Conservation (phyloP, 2,329 filamentous ascomycete genomes). For the Pseudocercospora ulei region DNA sequence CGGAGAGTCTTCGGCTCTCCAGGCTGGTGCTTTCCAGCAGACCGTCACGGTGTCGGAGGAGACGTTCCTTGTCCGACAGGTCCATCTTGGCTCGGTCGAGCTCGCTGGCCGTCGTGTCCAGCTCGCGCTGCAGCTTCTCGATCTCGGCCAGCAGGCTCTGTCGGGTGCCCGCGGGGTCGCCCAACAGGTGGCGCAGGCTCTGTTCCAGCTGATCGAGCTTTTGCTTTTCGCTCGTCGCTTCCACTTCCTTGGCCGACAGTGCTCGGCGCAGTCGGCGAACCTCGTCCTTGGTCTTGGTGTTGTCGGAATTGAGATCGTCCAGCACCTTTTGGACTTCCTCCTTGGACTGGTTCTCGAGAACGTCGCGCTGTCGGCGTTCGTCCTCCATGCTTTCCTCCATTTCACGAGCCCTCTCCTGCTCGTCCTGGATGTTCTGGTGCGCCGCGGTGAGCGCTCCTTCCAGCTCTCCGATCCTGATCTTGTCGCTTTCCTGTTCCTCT, state of each 20-base stretch:
- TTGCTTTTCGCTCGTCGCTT: constrained; percentile 85
- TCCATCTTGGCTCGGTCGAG: constrained; percentile 68
- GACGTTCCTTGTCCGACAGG: constrained; percentile 78
- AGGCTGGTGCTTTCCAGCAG: constrained; percentile 81
- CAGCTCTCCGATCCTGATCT: constrained; percentile 92
- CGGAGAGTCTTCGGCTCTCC: constrained; percentile 72
- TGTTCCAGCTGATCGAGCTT: constrained; percentile 81
- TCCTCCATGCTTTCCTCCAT: constrained; percentile 57
- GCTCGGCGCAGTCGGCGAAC: constrained; percentile 70
- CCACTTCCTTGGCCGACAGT: constrained; percentile 72
- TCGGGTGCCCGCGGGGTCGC: constrained; percentile 75
- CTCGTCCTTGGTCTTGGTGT: constrained; percentile 74
- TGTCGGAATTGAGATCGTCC: constrained; percentile 82
- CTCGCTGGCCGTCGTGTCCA: constrained; percentile 73
- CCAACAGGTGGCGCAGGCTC: constrained; percentile 74
- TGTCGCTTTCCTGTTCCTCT: constrained; percentile 93
- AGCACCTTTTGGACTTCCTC: constrained; percentile 89
- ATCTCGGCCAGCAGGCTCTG: constrained; percentile 75
- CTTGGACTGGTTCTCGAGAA: constrained; percentile 79
- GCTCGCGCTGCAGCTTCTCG: constrained; percentile 74
- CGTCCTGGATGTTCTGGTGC: constrained; percentile 72
- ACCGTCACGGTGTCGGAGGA: constrained; percentile 79
- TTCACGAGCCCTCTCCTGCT: constrained; percentile 57
- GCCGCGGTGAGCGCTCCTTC: constrained; percentile 70
- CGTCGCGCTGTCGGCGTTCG: constrained; percentile 77